Conservation (phyloP, 1,284 basidiomycete species). For the Boletus semigastroideus region DNA sequence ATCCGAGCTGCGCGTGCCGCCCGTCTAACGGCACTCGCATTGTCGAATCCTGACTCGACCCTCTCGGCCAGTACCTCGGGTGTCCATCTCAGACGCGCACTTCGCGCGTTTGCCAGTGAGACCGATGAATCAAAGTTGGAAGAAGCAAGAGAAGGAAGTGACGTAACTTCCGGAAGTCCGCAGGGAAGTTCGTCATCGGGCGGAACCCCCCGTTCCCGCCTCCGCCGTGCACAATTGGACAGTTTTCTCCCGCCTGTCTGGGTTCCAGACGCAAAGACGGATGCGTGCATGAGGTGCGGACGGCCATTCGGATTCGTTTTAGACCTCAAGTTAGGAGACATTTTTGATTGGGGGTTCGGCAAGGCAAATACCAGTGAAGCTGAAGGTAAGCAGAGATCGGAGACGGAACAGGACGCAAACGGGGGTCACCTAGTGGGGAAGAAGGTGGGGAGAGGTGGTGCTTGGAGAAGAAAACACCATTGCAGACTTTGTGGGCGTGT, state of each 20-base stretch:
- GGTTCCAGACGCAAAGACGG: conserved; percentile 84
- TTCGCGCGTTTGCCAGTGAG: conserved; percentile 60
- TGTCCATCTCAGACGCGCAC: conserved; percentile 64
- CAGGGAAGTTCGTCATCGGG: conserved; percentile 23
- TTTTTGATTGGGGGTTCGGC: conserved; percentile 30
- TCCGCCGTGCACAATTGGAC: conserved; percentile 49
- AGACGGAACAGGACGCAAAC: conserved; percentile 5
- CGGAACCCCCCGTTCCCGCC: not conserved
- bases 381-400: conserved; percentile 16
- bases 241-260: conserved; percentile 91
- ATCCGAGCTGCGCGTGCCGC: conserved; percentile 75
- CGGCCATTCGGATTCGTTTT: conserved; percentile 69
- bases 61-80: conserved; percentile 74
- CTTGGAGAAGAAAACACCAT: conserved; percentile 79
- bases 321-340: conserved; percentile 27
- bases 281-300: conserved; percentile 82
- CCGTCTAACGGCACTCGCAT: conserved; percentile 62
- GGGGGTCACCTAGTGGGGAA: conserved; percentile 13
- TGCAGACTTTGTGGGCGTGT: conserved; percentile 88
- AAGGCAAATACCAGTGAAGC: conserved; percentile 10
- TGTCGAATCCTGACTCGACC: conserved; percentile 74
- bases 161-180: conserved; percentile 6
- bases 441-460: conserved; percentile 21
- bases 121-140: conserved; percentile 16
- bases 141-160: conserved; percentile 21